Evolutionary conservation across 2,329 filamentous ascomycete genomes (phyloP), one percentile per base, ranked within the genome.

Genomic region (Colletotrichum phormii): DNA sequence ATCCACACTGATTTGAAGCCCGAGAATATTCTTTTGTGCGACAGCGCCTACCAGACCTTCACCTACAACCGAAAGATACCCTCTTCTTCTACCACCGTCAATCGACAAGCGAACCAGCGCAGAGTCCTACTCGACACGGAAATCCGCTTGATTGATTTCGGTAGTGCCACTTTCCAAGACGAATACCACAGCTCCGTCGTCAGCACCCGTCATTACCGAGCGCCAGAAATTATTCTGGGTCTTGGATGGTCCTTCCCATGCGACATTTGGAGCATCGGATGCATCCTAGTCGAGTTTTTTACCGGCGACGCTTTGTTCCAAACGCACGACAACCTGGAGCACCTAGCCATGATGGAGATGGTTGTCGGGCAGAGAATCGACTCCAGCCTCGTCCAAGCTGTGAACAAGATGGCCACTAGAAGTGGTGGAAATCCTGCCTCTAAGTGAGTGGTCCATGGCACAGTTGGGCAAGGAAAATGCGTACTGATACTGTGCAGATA

Each of bases 1-100:
- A 98, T 99, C 74, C 97, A 99, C 81, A 99, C 97, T 11, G 91
- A 93, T 79, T 82, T 93, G 60, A 93, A 93, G 79, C 91, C 91
- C 0, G 91, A 93, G 78, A 93, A 93, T 76, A 93, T 93, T 74
- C 85, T 93, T 33, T 85, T 93, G 12, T 91, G 90, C 75, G 87
- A 92, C 74, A 90, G 88, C 76, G 83, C 86, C 3, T 93, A 92
- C 75, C 91, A 93, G 79, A 92, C 90, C 1, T 93, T 93, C 77
- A 93, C 91, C 2, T 93, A 93, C 78, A 92, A 92, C 79, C 86
- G 91, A 75, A 89, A 89, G 77, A 93, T 93, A 69, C 91, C 91
- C 4, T 93, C 91, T 0, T 92, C 91, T 0, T 92, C 90, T 0
- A 86, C 85, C 18, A 90, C 87, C 5, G 85, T 89, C 37, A 88